phyloP scores from a whole-genome alignment of 2,329 filamentous ascomycete species.

The Paracoccidioides lutzii region DNA sequence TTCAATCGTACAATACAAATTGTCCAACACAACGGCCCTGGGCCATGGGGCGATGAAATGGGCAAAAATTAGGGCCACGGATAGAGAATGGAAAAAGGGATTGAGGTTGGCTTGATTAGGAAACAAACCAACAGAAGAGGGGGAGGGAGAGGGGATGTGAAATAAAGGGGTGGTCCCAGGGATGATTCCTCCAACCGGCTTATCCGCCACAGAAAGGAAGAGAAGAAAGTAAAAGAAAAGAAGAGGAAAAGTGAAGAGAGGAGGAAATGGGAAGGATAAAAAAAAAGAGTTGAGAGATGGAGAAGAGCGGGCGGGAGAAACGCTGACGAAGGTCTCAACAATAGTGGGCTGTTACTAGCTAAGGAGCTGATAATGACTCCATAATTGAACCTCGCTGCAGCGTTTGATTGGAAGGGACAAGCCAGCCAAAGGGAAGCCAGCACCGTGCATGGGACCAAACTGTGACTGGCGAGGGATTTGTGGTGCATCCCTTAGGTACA shows the following conservation, averaged over 20 bases:
- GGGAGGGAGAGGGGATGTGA: neutral
- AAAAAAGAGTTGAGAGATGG: neutral
- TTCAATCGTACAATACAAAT: neutral
- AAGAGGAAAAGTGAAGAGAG: conserved; percentile 4
- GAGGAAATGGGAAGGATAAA: conserved; percentile 7
- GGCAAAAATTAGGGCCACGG: neutral
- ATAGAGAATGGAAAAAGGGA: neutral
- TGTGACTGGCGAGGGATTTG: neutral
- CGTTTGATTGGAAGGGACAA: neutral
- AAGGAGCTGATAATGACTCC: neutral
- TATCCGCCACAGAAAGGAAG: neutral
- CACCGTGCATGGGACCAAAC: conserved; percentile 1
- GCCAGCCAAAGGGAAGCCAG: neutral
- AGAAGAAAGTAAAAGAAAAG: conserved; percentile 6
- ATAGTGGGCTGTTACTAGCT: neutral
- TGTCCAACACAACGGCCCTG: neutral
- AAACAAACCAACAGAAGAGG: neutral
- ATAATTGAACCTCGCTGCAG: neutral
- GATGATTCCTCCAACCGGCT: conserved; percentile 5
- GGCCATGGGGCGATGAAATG: neutral
- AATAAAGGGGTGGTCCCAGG: neutral
- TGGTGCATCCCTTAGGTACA: neutral
- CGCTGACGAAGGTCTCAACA: neutral
- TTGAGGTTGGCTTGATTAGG: neutral
- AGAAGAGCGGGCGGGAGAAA: conserved; percentile 3